Conservation (phyloP, 2,329 filamentous ascomycete genomes). For the Pochonia chlamydosporia region DNA sequence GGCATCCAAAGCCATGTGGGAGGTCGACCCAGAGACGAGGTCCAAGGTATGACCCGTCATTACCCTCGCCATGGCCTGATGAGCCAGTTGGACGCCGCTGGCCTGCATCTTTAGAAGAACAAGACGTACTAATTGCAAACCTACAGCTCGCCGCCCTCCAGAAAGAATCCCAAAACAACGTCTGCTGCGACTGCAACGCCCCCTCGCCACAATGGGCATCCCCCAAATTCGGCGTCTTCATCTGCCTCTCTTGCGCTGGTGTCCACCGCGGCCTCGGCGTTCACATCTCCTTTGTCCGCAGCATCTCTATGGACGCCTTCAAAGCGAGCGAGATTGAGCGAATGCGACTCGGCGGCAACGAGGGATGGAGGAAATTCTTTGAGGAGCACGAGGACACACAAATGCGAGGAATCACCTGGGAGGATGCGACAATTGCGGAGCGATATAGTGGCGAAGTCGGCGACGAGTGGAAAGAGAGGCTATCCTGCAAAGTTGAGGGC, state of each 20-base stretch:
- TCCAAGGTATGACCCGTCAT: constrained; percentile 63
- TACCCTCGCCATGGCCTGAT: background rate
- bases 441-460: constrained; percentile 84
- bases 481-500: constrained; percentile 83
- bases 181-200: constrained; percentile 91
- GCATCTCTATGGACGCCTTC: constrained; percentile 98
- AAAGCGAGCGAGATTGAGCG: constrained; percentile 87
- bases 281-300: constrained; percentile 96
- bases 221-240: constrained; percentile 97
- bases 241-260: constrained; percentile 93
- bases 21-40: constrained; percentile 95
- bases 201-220: constrained; percentile 97
- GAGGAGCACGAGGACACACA: constrained; percentile 63
- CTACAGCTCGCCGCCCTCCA: constrained; percentile 80
- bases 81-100: background rate
- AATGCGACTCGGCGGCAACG: constrained; percentile 90
- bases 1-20: constrained; percentile 85
- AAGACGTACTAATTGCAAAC: constrained; percentile 6
- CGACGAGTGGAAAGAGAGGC: constrained; percentile 90
- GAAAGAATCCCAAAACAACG: constrained; percentile 81
- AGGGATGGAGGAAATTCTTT: constrained; percentile 82
- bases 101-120: too few species aligned
- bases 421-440: constrained; percentile 84
- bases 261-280: constrained; percentile 92
- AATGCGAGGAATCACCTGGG: constrained; percentile 66